Conservation (phyloP, 1,284 basidiomycete genomes). For the Cryptococcus floricola region DNA sequence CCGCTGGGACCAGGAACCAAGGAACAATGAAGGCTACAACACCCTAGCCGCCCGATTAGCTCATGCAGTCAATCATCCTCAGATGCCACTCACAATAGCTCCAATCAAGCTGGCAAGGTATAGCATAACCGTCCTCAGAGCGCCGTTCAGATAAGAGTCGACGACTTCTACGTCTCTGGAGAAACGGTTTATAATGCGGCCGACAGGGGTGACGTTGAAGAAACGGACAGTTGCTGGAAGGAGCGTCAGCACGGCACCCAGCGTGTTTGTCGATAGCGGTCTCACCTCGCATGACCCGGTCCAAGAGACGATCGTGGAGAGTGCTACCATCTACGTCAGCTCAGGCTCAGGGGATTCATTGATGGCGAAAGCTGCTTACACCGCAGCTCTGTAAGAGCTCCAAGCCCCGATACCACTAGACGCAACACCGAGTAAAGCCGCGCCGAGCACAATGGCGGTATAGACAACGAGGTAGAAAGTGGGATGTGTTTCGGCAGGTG, state of each 20-base stretch:
- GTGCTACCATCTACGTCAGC: constrained; percentile 13
- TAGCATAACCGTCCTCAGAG: constrained; percentile 67
- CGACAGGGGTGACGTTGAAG: constrained; percentile 47
- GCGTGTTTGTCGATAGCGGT: not conserved
- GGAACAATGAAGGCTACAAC: constrained; percentile 64
- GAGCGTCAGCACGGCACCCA: not conserved
- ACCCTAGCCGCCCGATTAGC: constrained; percentile 41
- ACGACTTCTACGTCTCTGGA: constrained; percentile 75
- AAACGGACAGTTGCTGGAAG: constrained; percentile 39
- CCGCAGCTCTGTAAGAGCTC: constrained; percentile 58
- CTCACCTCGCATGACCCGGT: constrained; percentile 33
- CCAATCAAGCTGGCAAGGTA: constrained; percentile 69
- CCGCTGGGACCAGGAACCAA: constrained; percentile 66
- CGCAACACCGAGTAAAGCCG: constrained; percentile 36
- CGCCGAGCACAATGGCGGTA: constrained; percentile 32
- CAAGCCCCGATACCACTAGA: constrained; percentile 40
- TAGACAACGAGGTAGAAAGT: constrained; percentile 51
- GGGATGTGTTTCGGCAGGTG: constrained; percentile 46
- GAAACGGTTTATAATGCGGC: constrained; percentile 73
- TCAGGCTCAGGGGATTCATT: not conserved
- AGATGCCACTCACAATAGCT: constrained; percentile 55
- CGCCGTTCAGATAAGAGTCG: constrained; percentile 64
- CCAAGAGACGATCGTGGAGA: constrained; percentile 43
- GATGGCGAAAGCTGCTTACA: constrained; percentile 46
- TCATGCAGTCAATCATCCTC: not conserved